Evolutionary conservation across 2,329 filamentous ascomycete genomes (phyloP).

Genomic region (Niveomyces coronatus): DNA sequence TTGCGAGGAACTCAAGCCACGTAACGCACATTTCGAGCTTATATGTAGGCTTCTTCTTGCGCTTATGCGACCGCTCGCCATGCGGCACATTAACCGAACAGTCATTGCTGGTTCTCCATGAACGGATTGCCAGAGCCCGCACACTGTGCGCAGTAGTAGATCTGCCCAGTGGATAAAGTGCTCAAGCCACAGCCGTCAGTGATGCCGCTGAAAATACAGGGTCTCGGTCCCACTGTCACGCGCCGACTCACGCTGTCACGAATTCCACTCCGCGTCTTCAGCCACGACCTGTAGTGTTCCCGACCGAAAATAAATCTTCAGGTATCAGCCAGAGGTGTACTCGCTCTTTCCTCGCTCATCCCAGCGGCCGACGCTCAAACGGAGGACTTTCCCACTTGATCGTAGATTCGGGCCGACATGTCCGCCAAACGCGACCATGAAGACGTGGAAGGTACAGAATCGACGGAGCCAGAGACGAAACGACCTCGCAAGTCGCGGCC

Average conservation of each 20-base stretch:
- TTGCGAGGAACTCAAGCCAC: conserved; percentile 1
- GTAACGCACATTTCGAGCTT: background rate
- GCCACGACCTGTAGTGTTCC: too few species aligned
- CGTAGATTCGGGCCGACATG: conserved; percentile 16
- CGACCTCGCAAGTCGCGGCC: conserved; percentile 23
- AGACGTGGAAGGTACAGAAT: conserved; percentile 20
- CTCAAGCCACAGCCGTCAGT: background rate
- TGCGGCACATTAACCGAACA: conserved; percentile 20
- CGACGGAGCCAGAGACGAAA: conserved; percentile 17
- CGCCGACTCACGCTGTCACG: too few species aligned
- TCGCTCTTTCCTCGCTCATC: too few species aligned
- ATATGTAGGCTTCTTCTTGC: background rate
- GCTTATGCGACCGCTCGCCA: conserved; percentile 1
- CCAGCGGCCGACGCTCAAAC: background rate
- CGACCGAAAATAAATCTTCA: too few species aligned
- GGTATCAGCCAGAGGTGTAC: too few species aligned
- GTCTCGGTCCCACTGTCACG: background rate
- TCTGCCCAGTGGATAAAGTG: background rate
- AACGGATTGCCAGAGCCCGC: too few species aligned
- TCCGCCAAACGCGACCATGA: conserved; percentile 24
- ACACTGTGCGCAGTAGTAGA: too few species aligned
- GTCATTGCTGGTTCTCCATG: conserved; percentile 23
- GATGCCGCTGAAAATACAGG: background rate
- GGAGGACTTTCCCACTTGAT: background rate
- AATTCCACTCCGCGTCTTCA: too few species aligned